Base-by-base conservation (phyloP, 352 stramenopile species). In the Pythium rhizo-oryzae region DNA sequence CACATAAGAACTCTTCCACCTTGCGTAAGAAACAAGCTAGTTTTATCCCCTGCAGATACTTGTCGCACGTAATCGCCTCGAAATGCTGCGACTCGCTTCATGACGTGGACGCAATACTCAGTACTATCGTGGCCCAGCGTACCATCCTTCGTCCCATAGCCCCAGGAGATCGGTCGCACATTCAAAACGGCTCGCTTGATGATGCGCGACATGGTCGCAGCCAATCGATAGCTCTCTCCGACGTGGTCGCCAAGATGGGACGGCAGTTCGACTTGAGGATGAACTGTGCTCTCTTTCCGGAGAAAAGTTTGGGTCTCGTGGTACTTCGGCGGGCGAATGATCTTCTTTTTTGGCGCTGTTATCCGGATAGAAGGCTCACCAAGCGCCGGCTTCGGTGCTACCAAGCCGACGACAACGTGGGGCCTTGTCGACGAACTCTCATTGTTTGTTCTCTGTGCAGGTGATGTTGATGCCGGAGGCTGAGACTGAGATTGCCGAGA, bases 21-120 rank as follows among this genome's bases (percentile, higher is more conserved):
- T 41, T 81, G 76, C 76, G 59, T 85, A 24, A 90, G 80, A 60
- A 92, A 90, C 28, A 92, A 58, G 65, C 84, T 92, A 19, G 89
- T 52, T 4, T 78, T 75, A 52, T 88, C 72, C 25, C 84, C 84
- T 8, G 84, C 80, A 0, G 84, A 84, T 9, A 84, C 71, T 21
- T 72, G 71, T 23, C 73, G 64, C 59, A 87, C 39, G 18, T 75
- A 69, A n/a, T 74, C 44, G 1, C 67, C 71, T 5, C 79, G 74
- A 18, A 90, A 89, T 19, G 64, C 57, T 19, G 76, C 55, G 23
- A 90, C 46, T 8, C 44, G 25, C 55, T 84, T 85, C 43, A 83
- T 70, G 30, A 63, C 39, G 3, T 44, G 15, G 11, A 65, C 71
- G 1, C 71, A 33, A 1, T 57, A 28, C 21, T 70, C 61, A 25